Conservation (phyloP, 257 asterid species). For the Haberlea rhodopensis region DNA sequence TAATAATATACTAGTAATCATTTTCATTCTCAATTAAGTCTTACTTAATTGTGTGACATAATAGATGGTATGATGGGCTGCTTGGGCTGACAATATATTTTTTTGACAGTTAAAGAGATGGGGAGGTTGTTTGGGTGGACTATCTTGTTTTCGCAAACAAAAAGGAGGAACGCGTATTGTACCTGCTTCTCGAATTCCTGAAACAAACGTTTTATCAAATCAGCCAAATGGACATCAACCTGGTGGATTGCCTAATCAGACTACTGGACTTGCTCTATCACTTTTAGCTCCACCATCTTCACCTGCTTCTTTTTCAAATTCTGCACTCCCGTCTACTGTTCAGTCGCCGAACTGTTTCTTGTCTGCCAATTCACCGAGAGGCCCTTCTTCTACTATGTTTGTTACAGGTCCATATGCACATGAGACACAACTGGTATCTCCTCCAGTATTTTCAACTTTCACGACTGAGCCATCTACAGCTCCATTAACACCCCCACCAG, state of each 20-base stretch:
- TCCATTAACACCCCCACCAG: conserved; percentile 71
- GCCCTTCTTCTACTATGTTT: conserved; percentile 52
- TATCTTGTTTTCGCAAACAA: conserved; percentile 78
- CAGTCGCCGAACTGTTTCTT: conserved; percentile 54
- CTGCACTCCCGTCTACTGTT: conserved; percentile 52
- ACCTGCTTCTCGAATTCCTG: conserved; percentile 79
- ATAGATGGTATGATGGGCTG: too few species aligned
- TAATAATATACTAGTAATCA: too few species aligned
- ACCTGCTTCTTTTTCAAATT: conserved; percentile 64
- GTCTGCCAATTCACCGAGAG: conserved; percentile 52
- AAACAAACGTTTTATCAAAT: conserved; percentile 51
- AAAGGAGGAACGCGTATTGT: conserved; percentile 91
- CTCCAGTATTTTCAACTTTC: conserved; percentile 66
- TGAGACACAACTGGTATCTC: conserved; percentile 67
- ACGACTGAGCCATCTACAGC: conserved; percentile 78
- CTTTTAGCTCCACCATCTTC: conserved; percentile 75
- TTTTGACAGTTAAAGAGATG: conserved; percentile 77
- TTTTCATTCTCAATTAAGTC: too few species aligned
- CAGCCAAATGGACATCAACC: conserved; percentile 67
- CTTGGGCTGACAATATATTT: conserved; percentile 25
- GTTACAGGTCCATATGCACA: conserved; percentile 70
- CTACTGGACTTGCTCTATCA: conserved; percentile 39
- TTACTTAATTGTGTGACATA: too few species aligned
- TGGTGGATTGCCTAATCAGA: conserved; percentile 62
- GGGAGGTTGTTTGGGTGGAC: conserved; percentile 84